Evolutionary conservation across 768 basidiomycete genomes (phyloP).

Genomic region (Cyclocybe aegerita): DNA sequence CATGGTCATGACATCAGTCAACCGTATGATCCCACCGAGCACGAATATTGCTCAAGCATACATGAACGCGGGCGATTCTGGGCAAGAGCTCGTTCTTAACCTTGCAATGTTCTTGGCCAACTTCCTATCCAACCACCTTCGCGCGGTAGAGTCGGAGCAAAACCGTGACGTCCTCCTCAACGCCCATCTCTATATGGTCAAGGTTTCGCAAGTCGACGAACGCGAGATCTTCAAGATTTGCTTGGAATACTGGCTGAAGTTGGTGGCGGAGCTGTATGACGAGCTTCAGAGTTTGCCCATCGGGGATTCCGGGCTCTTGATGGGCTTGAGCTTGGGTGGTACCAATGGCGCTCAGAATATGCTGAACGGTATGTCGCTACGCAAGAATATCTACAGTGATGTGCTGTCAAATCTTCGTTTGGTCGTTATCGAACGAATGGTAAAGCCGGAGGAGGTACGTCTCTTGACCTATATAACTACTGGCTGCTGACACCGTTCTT

Average conservation of each 20-base stretch:
- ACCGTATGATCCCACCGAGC: conserved; percentile 94
- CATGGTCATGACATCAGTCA: conserved; percentile 97
- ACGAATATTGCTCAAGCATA: conserved; percentile 96
- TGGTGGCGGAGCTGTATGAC: conserved; percentile 95
- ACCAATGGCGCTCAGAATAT: conserved; percentile 60
- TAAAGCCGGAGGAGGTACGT: conserved; percentile 96
- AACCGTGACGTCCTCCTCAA: conserved; percentile 94
- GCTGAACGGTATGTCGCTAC: conserved; percentile 73
- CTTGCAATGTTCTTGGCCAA: conserved; percentile 97
- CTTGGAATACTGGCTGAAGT: conserved; percentile 95
- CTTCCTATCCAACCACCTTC: conserved; percentile 91
- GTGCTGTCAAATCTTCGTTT: conserved; percentile 91
- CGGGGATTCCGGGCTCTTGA: conserved; percentile 81
- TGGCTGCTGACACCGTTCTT: not conserved
- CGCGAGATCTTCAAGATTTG: conserved; percentile 99
- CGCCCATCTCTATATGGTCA: conserved; percentile 97
- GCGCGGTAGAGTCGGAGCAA: conserved; percentile 87
- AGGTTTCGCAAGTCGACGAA: conserved; percentile 97
- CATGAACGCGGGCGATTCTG: conserved; percentile 82
- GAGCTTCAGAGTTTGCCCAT: conserved; percentile 93
- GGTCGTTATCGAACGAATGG: conserved; percentile 98
- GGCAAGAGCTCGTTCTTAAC: conserved; percentile 96
- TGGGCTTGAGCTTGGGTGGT: conserved; percentile 85
- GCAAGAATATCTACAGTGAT: conserved; percentile 95
- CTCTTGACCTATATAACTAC: not conserved